Evolutionary conservation across 2,329 filamentous ascomycete genomes (phyloP), one percentile per base, ranked within the genome.

Genomic region (Microsporum audouinii): DNA sequence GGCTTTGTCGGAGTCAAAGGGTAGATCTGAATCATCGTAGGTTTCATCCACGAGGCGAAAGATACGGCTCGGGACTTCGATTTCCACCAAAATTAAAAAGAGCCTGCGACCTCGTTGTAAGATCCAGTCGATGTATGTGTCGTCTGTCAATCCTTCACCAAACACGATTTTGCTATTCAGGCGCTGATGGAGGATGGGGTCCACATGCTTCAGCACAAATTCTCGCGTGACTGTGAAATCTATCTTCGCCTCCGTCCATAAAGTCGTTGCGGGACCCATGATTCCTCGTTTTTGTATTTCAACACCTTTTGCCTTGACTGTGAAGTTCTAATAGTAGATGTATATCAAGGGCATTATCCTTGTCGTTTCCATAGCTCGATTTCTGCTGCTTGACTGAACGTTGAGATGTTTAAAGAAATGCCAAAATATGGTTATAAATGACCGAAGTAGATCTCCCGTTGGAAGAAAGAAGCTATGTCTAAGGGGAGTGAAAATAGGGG

Each of bases 91-190:
- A 23, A 84, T 82, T 36, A 86, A 75, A 65, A 85, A 86, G 12
- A 85, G 70, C 38, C 82, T 77, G 62, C 79, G 78, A 2, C 82
- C 81, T 62, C 79, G 79, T 60, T 80, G 76, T 36, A 86, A 72
- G 59, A 86, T 85, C 82, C 82, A 85, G 68, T 85, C 83, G 66
- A 85, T 78, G 65, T 86, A 86, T 2, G 75, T 77, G 65, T 78
- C 75, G 58, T 75, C 76, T 29, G 77, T 78, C 60, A 78, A 62
- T 8, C 74, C 76, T 57, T 77, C 76, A 2, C 76, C 77, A 71
- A 75, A 77, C 14, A 71, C 69, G 7, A 72, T 68, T 4, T 72
- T 69, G 59, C 72, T 69, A 4, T 72, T 67, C n/a, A 70, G 66
- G n/a, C 67, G 70, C 14, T 74, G 66, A 45, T 71, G 68, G 43